Percentiles rank a stretch among this genome's conserved stretches.
Evolutionary conservation across 2,329 filamentous ascomycete genomes (phyloP).

Genomic region (Graphium sp.): DNA sequence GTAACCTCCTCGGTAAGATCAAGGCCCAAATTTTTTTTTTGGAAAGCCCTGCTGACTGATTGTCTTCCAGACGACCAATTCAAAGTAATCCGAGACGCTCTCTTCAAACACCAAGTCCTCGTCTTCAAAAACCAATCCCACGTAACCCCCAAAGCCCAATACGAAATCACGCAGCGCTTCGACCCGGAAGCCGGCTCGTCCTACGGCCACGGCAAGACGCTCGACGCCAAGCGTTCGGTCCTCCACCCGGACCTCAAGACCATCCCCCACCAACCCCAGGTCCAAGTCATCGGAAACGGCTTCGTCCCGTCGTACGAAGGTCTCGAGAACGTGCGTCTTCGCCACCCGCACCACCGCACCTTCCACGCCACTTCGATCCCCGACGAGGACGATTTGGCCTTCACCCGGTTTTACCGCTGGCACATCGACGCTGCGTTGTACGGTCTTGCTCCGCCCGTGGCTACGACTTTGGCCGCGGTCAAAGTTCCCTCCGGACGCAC

Average conservation of each 20-base stretch:
- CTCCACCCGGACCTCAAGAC: constrained; percentile 70
- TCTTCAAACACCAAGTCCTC: constrained; percentile 53
- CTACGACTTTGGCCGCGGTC: constrained; percentile 60
- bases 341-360: constrained; percentile 61
- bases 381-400: constrained; percentile 27
- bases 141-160: constrained; percentile 54
- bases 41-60: constrained; percentile 8
- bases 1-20: constrained; percentile 39
- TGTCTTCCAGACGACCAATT: constrained; percentile 41
- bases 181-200: constrained; percentile 44
- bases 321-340: constrained; percentile 47
- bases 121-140: constrained; percentile 52
- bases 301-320: constrained; percentile 54
- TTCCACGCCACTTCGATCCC: constrained; percentile 55
- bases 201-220: constrained; percentile 63
- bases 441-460: constrained; percentile 55
- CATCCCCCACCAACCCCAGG: constrained; percentile 62
- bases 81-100: constrained; percentile 40
- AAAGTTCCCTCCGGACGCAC: constrained; percentile 47
- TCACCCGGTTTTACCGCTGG: constrained; percentile 54
- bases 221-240: constrained; percentile 46
- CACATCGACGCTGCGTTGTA: constrained; percentile 69
- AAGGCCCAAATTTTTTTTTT: neutral
- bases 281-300: constrained; percentile 68
- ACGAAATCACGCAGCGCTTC: constrained; percentile 56